Evolutionary conservation across 805 yeast genomes (phyloP).

Genomic region (Lipomyces sp.): DNA sequence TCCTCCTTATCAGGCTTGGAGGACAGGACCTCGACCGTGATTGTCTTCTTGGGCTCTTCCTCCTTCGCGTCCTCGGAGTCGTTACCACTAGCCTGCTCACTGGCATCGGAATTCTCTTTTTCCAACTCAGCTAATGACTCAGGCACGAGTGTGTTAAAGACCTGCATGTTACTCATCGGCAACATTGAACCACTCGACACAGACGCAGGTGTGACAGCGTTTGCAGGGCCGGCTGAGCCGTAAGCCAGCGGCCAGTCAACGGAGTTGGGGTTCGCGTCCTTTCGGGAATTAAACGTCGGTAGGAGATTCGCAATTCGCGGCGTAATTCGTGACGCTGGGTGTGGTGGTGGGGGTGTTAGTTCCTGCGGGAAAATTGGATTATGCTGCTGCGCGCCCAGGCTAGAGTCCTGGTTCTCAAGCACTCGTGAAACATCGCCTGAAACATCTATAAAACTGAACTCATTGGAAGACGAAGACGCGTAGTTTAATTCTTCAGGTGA

Average conservation of each 20-base stretch:
- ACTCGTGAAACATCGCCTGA: neutral
- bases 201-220: neutral
- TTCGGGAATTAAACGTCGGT: slow-evolving; percentile 32
- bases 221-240: slow-evolving; percentile 6
- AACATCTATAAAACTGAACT: slow-evolving; percentile 9
- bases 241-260: slow-evolving; percentile 40
- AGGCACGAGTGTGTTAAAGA: slow-evolving; percentile 38
- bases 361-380: slow-evolving; percentile 1
- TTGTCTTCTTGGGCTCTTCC: slow-evolving; percentile 18
- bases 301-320: slow-evolving; percentile 36
- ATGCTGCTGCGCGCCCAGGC: slow-evolving; percentile 10
- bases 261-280: slow-evolving; percentile 34
- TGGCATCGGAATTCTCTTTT: slow-evolving; percentile 36
- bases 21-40: slow-evolving; percentile 34
- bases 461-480: slow-evolving; percentile 1
- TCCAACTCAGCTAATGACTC: slow-evolving; percentile 40
- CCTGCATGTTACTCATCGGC: slow-evolving; percentile 34
- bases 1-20: slow-evolving; percentile 39
- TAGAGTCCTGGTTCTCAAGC: slow-evolving; percentile 2
- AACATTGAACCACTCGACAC: neutral
- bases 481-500: neutral
- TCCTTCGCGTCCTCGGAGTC: slow-evolving; percentile 17
- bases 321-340: slow-evolving; percentile 25
- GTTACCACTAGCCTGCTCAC: slow-evolving; percentile 7
- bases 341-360: neutral